Conservation (phyloP, 371 early-diverging fungal species). For the Apophysomyces sp. region DNA sequence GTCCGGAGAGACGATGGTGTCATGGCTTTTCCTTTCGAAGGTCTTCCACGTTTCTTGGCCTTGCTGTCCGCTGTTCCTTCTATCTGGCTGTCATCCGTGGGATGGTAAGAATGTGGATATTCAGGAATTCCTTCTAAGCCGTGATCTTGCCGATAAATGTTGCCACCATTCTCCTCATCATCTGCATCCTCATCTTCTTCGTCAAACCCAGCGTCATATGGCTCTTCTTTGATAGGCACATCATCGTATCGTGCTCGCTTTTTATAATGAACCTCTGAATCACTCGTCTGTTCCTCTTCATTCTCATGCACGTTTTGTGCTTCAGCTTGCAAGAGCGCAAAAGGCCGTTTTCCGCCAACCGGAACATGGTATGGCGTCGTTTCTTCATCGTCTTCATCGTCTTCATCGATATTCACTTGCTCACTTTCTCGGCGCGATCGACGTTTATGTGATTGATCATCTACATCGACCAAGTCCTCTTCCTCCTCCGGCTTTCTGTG, state of each 20-base stretch:
- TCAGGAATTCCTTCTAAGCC: conserved; percentile 6
- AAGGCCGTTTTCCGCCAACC: conserved; percentile 30
- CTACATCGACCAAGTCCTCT: conserved; percentile 4
- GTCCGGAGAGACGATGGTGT: conserved; percentile 24
- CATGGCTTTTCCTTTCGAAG: conserved; percentile 25
- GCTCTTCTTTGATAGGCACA: background rate
- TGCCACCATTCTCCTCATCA: conserved; percentile 13
- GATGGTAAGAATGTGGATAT: conserved; percentile 1
- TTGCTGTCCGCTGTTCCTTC: conserved; percentile 19
- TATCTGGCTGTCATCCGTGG: conserved; percentile 7
- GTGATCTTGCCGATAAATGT: conserved; percentile 2
- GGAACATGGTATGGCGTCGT: conserved; percentile 5
- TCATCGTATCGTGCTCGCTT: background rate
- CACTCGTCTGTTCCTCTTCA: background rate
- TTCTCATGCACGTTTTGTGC: conserved; percentile 18
- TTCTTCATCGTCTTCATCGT: conserved; percentile 11
- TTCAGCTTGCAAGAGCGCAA: conserved; percentile 20
- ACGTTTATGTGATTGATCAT: background rate
- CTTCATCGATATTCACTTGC: conserved; percentile 17
- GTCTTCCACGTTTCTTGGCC: conserved; percentile 45
- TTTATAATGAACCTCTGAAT: background rate
- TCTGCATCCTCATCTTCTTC: conserved; percentile 18
- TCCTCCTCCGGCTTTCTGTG: conserved; percentile 18
- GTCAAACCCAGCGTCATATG: conserved; percentile 9
- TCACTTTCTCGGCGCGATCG: conserved; percentile 14